phyloP scores from a whole-genome alignment of 805 yeast species.

The Starmerella khaoyaiensis region DNA sequence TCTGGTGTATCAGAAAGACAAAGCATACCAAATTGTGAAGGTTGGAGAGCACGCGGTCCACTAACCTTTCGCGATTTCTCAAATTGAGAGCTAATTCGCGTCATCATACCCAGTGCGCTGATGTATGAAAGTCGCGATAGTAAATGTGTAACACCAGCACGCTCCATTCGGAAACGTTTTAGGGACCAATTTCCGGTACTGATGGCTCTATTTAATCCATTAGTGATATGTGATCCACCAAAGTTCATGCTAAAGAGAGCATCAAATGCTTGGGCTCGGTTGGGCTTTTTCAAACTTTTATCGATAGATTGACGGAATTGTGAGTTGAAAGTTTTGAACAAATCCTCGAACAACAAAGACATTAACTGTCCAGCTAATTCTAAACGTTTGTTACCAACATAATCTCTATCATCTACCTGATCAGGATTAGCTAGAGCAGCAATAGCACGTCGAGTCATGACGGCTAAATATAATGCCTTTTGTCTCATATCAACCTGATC shows the following conservation, averaged over 20 bases:
- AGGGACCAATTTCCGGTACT: conserved; percentile 99
- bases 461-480: conserved; percentile 85
- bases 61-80: conserved; percentile 96
- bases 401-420: conserved; percentile 97
- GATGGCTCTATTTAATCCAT: conserved; percentile 89
- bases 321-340: conserved; percentile 88
- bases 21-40: conserved; percentile 97
- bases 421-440: conserved; percentile 91
- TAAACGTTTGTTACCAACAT: conserved; percentile 93
- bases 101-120: conserved; percentile 98
- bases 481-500: conserved; percentile 64
- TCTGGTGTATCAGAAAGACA: conserved; percentile 99
- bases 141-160: conserved; percentile 98
- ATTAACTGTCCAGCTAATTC: conserved; percentile 96
- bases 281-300: conserved; percentile 84
- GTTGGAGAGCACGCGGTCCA: conserved; percentile 97
- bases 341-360: conserved; percentile 89
- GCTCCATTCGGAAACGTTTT: conserved; percentile 97
- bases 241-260: conserved; percentile 80
- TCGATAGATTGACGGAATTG: conserved; percentile 93
- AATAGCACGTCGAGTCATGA: conserved; percentile 91
- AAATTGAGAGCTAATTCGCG: conserved; percentile 96
- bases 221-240: conserved; percentile 84
- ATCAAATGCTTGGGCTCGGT: conserved; percentile 89
- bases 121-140: conserved; percentile 82